Evolutionary conservation across 768 basidiomycete genomes (phyloP), one percentile per base, ranked within the genome.

Genomic region (Lactarius sanguifluus): DNA sequence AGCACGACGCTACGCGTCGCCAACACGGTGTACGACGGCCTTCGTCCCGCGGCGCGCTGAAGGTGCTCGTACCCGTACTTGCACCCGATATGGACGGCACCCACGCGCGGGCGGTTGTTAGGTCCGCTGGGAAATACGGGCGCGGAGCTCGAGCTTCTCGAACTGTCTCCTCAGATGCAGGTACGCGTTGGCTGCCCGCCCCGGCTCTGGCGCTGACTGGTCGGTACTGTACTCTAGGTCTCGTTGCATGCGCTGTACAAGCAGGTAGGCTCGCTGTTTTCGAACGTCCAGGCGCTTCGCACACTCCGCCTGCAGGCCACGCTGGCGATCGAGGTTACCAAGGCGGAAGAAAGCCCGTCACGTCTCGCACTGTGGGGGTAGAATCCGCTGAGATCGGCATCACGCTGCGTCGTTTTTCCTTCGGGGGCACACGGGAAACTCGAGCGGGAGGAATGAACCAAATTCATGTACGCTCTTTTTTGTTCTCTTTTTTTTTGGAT

Each of bases 321-420:
- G 74, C 58, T 80, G 69, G 65, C 81, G 72, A 52, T 70, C 71
- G 74, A 80, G 64, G 30, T 77, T 64, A 36, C 38, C 10, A 47
- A 81, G 78, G 71, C 80, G 77, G 71, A 78, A 74, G 57, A 64
- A 47, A 45, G 61, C 41, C 72, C 71, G 43, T 72, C 75, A 64
- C 71, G 74, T 43, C 64, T 70, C 34, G 70, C 71, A 61, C 68
- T 75, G 32, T 70, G 59, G 62, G 62, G 66, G n/a, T 76, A 75
- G 74, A 52, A 68, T 45, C 71, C 71, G 57, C 62, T 66, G 62
- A 74, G 74, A 32, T 64, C 71, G 13, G 59, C 62, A 34, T 65
- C 76, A n/a, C 59, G 67, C 18, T 38, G 38, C 32, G 74, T 75
- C 55, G 66, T 71, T 5, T 77, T 77, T 61, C 72, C 75, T 13